These are phyloP conservation scores for Lachancea dasiensis DNA, from an alignment of 805 yeast genomes.

Conservation along the genomic window DNA sequence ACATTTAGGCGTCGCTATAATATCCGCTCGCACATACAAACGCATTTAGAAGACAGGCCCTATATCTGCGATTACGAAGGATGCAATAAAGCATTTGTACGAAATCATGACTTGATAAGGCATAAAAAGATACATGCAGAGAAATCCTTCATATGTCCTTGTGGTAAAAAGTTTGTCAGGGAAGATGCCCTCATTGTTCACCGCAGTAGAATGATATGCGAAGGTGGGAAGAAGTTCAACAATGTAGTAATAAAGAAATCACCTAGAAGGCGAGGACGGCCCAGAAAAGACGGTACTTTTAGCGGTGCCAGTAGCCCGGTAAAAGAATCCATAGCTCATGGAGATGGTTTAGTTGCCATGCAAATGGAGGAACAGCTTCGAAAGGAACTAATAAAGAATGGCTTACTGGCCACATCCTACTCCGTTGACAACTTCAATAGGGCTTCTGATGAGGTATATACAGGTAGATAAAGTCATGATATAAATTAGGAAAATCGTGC, in stretches of 20 bases:
- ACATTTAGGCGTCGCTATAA: constrained; percentile 83
- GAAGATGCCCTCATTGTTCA: constrained; percentile 86
- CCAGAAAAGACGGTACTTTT: constrained; percentile 18
- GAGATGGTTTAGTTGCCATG: constrained; percentile 16
- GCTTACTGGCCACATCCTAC: constrained; percentile 2
- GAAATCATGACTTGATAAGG: constrained; percentile 90
- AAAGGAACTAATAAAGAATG: constrained; percentile 5
- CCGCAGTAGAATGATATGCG: constrained; percentile 68
- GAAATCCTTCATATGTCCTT: constrained; percentile 67
- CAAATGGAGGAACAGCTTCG: constrained; percentile 25
- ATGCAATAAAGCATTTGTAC: constrained; percentile 82
- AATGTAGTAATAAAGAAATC: constrained; percentile 27
- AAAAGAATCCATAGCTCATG: constrained; percentile 18
- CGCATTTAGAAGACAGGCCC: constrained; percentile 93
- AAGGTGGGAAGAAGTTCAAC: constrained; percentile 50
- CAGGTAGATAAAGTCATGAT: background rate
- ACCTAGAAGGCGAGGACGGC: constrained; percentile 28
- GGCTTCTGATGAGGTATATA: background rate
- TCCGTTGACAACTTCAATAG: constrained; percentile 1
- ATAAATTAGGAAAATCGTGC: background rate
- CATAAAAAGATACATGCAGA: constrained; percentile 84
- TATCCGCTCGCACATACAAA: constrained; percentile 91
- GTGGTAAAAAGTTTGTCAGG: constrained; percentile 91
- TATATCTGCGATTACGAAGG: constrained; percentile 58
- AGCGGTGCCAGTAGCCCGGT: constrained; percentile 24